Evolutionary conservation across 495 filamentous ascomycete genomes (phyloP), one percentile per base, ranked within the genome.

Genomic region (Collariella sp.): DNA sequence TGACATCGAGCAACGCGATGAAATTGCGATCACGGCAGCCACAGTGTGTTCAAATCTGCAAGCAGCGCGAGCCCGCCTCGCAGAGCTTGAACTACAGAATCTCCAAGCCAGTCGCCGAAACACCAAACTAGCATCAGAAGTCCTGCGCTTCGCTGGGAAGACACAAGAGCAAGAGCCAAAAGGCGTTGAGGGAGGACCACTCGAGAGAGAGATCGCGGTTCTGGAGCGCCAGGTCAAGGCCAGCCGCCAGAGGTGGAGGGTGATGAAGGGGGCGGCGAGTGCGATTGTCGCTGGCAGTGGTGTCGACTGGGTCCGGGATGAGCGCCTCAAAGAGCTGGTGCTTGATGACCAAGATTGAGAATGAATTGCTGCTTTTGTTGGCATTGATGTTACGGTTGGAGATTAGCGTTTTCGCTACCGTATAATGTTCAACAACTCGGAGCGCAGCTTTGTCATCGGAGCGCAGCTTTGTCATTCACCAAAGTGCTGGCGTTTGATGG

Each of bases 221-320:
- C 64, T 83, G 11, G 81, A 87, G 51, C 65, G 60, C 15, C 74
- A 84, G 23, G 64, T 83, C 36, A 78, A 74, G 57, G 69, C 68
- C 15, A 80, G 78, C 55, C 78, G 77, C 56, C 78, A 81, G 41
- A 71, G 73, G 59, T 88, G 85, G 84, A 81, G 81, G 47, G 78
- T 82, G 35, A 80, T 91, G 71, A 90, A 91, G 69, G 84, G 77
- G 36, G 78, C 87, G 23, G 76, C 84, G 12, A 85, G 83, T 50
- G 87, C 81, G 4, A 76, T 87, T 35, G 78, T 96, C 31, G 88
- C 84, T 20, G 88, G 85, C 7, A 95, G 89, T 66, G 90, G 89
- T 40, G 70, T 93, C 33, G 80, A 95, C 58, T 96, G 90, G 90
- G 82, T 79, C 19, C 73, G 80, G 43, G 82, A 95, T 67, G 78